Conservation (phyloP, 1,139 yeast species). For the Taphrina flavorubra region DNA sequence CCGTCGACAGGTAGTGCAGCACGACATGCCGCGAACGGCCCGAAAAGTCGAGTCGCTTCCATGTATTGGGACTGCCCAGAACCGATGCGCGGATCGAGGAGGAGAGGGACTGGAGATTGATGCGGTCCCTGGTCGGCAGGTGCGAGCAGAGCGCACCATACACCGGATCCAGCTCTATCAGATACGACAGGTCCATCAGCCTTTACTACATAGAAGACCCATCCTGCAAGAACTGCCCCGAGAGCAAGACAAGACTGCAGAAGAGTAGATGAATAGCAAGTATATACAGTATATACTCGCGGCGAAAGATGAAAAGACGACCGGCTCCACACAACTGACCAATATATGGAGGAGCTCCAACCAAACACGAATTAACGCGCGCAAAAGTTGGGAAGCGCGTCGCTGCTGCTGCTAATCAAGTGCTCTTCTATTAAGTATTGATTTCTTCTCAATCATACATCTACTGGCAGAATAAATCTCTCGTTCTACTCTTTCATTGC, state of each 20-base stretch:
- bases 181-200: slow-evolving; percentile 13
- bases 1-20: slow-evolving; percentile 8
- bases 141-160: slow-evolving; percentile 8
- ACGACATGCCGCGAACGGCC: slow-evolving; percentile 24
- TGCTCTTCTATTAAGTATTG: too few relatives aligned
- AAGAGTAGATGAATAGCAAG: too few relatives aligned
- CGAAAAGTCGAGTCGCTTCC: slow-evolving; percentile 20
- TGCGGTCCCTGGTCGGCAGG: slow-evolving; percentile 17
- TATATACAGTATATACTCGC: too few relatives aligned
- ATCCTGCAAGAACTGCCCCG: too few relatives aligned
- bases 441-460: too few relatives aligned
- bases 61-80: slow-evolving; percentile 10
- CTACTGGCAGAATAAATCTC: too few relatives aligned
- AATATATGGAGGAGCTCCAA: neutral
- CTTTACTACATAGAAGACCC: too few relatives aligned
- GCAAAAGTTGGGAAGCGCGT: slow-evolving; percentile 9
- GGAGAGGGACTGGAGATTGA: slow-evolving; percentile 4
- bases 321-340: too few relatives aligned
- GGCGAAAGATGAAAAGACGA: too few relatives aligned
- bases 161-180: slow-evolving; percentile 18
- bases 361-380: slow-evolving; percentile 13
- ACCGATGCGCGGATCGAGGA: slow-evolving; percentile 1
- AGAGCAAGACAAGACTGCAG: too few relatives aligned
- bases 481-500: too few relatives aligned
- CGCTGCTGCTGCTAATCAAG: neutral